Base-by-base conservation (phyloP, 202 grass and related monocot genomes). In the Panicum hallii region DNA sequence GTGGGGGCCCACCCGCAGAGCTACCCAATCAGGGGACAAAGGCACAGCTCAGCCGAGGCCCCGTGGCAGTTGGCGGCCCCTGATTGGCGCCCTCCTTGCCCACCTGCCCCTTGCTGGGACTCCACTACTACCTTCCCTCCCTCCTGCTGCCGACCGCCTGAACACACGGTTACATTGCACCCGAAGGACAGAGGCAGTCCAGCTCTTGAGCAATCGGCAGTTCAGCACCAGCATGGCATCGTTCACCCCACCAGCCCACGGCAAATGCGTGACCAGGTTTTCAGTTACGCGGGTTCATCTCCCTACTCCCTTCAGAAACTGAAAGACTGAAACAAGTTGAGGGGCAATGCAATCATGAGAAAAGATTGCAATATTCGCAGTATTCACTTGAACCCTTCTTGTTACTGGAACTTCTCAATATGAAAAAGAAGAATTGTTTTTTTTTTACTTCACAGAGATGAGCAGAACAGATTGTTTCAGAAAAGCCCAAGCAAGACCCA, bases 201-300 rank as follows among this genome's bases (percentile, higher is more conserved):
- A 46, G 46, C 28, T 34, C 23, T 36, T 34, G 10, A 73, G 46
- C 71, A 32, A 6, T 15, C 62, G 17, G 53, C 47, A 68, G 75
- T 19, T 78, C 41, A 23, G 58, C n/a, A 42, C 49, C 63, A 75
- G 79, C 32, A 23, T 67, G 11, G 19, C 77, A 66, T 54, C 43
- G 28, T 63, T 71, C 87, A 63, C 70, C 82, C 55, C 63, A 67
- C 55, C 63, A 67, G 83, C 83, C 55, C 84, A 90, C 79, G 77
- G 84, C 69, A 45, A 79, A 67, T 61, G 79, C 84, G n/a, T 87
- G 88, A 67, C 50, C 88, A 40, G 20, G 60, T 11, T 79, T 83
- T 87, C 83, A 50, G 84, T 79, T 86, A 40, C 15, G 78, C 60
- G 1, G 14, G 41, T 68, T 22, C 72, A 20, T 67, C 20, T 13